A percentile compares a stretch with the other conserved stretches of the same genome.
phyloP scores from a whole-genome alignment of 768 basidiomycete species.

The Lyophyllum decastes region DNA sequence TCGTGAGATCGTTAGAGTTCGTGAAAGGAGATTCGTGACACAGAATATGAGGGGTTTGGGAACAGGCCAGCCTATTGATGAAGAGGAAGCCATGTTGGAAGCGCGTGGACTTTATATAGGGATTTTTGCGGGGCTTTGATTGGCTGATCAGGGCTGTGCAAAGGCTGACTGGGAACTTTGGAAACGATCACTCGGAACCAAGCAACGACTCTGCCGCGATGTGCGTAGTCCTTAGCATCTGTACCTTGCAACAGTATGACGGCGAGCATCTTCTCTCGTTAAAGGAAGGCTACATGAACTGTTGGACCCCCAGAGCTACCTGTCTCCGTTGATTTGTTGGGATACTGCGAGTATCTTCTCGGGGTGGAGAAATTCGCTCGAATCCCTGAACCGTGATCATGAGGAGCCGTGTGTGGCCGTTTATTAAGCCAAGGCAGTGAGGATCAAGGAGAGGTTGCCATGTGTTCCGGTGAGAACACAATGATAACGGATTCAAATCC shows the following conservation, averaged over 20 bases:
- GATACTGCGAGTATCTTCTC: no score
- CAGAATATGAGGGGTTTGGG: slow-evolving; percentile 7
- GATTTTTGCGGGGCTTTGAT: background rate
- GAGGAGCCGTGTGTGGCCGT: background rate
- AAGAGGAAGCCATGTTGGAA: background rate
- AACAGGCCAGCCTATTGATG: slow-evolving; percentile 24
- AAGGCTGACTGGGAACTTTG: slow-evolving; percentile 2
- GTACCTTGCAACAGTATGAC: no score
- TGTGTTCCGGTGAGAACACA: background rate
- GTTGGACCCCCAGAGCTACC: no score
- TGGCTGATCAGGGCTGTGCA: slow-evolving; percentile 11
- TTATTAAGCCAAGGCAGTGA: background rate
- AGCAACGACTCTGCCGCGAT: background rate
- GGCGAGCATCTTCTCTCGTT: no score
- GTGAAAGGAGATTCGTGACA: slow-evolving; percentile 16
- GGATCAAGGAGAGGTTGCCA: background rate
- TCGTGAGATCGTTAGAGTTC: slow-evolving; percentile 19
- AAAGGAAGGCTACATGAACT: no score
- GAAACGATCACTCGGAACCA: slow-evolving; percentile 2
- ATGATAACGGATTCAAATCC: no score
- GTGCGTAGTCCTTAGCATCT: no score
- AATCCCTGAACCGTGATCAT: no score
- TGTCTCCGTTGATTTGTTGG: no score
- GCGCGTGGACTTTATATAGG: slow-evolving; percentile 6
- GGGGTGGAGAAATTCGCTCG: no score